Evolutionary conservation across 1,284 basidiomycete species (phyloP), one percentile per base, ranked within the genome.

Genomic region (Naganishia albida): DNA sequence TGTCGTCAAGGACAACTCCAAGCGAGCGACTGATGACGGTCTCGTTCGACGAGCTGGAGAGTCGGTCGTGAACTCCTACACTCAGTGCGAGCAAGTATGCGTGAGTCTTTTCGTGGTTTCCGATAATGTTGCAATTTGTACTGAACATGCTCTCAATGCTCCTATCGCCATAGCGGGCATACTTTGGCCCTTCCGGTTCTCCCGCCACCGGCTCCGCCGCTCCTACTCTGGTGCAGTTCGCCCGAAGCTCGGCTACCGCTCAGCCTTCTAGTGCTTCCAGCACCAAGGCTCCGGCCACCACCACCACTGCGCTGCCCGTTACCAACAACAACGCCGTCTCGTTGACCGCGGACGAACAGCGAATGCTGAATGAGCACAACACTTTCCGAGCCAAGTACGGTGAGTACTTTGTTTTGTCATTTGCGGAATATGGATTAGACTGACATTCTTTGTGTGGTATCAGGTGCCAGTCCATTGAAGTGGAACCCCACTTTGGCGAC

Each of bases 301-400:
- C 30, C 44, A 60, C 25, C n/a, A 46, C 28, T 18, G 56, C 56
- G 10, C 44, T 38, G 12, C 56, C 56, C 18, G 30, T 34, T 2
- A n/a, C 18, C 43, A 59, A 49, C 26, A 60, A 60, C 57, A 23
- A 20, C 46, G 48, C 57, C 7, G 57, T 40, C 13, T 18, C 60
- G 18, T 63, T 53, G 60, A 52, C 55, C 7, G 44, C 53, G 2
- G 63, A 65, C 49, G 52, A 51, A 39, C 54, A 57, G 30, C 20
- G 44, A 30, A 49, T 57, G 44, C 51, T 65, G 46, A 46, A 44
- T 25, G 44, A 50, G 28, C 63, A 65, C 63, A 65, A 65, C 25
- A 55, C 44, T 16, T 53, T 54, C 46, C 63, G 63, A 44, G 63
- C 63, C 39, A 55, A 65, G 26, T 65, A 65, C 43, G 62, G 62